phyloP scores from a whole-genome alignment of 371 early-diverging fungal species.

The Ordospora pajunii region DNA sequence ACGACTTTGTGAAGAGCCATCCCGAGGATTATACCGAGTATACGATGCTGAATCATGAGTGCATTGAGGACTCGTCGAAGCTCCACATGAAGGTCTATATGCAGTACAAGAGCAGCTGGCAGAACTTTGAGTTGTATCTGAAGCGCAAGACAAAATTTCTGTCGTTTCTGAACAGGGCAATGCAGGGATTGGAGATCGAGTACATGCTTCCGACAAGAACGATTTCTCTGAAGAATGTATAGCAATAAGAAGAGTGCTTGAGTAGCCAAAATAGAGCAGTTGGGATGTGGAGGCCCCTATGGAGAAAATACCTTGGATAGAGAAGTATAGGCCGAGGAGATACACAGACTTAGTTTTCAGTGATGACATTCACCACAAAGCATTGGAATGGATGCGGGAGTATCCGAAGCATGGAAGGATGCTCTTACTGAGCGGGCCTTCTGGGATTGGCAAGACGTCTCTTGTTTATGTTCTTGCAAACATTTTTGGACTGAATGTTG shows the following conservation, averaged over 20 bases:
- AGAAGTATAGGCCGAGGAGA: constrained; percentile 60
- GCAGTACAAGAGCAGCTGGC: constrained; percentile 60
- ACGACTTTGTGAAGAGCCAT: constrained; percentile 53
- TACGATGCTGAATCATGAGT: constrained; percentile 60
- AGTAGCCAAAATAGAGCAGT: not conserved
- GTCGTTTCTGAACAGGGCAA: constrained; percentile 49
- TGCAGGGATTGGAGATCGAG: constrained; percentile 51
- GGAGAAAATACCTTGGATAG: constrained; percentile 51
- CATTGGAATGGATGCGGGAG: not conserved
- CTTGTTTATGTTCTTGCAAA: constrained; percentile 78
- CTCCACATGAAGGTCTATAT: constrained; percentile 59
- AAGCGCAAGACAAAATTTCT: constrained; percentile 57
- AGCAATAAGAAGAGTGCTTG: not conserved
- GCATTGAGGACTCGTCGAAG: constrained; percentile 60
- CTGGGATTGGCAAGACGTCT: constrained; percentile 95
- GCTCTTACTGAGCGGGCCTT: constrained; percentile 93
- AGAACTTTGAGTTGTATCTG: constrained; percentile 61
- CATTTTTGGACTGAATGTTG: constrained; percentile 21
- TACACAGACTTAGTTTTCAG: constrained; percentile 31
- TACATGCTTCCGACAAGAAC: constrained; percentile 50
- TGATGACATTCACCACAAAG: not conserved
- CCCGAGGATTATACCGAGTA: constrained; percentile 56
- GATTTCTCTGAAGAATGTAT: not conserved
- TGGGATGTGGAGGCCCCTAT: not conserved
- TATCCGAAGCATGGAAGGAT: constrained; percentile 68